A percentile compares a stretch with the other conserved stretches of the same genome.
phyloP scores from a whole-genome alignment of 2,329 filamentous ascomycete genomes.

The Pyricularia sp. region DNA sequence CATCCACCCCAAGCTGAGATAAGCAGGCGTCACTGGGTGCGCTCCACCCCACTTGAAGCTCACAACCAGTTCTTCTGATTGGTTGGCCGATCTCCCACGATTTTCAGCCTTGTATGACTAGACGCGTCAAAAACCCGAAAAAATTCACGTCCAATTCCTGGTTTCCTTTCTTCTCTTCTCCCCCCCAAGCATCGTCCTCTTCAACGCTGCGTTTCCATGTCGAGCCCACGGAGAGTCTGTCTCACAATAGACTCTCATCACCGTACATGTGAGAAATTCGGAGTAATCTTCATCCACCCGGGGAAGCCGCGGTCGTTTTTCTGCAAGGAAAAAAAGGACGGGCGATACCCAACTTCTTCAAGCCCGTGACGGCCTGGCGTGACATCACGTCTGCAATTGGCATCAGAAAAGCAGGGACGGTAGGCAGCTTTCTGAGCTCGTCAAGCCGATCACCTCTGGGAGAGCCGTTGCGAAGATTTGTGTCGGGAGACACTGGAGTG shows the following conservation, averaged over 20 bases:
- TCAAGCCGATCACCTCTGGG: slow-evolving; percentile 12
- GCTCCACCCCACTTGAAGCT: neutral
- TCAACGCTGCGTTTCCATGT: slow-evolving; percentile 88
- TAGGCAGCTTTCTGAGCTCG: neutral
- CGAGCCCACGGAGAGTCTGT: slow-evolving; percentile 50
- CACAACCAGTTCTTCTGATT: neutral
- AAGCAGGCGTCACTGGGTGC: neutral
- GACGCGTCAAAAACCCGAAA: neutral
- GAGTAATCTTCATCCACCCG: slow-evolving; percentile 11
- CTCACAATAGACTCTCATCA: slow-evolving; percentile 16
- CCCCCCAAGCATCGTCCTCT: slow-evolving; percentile 53
- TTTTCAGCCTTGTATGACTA: neutral
- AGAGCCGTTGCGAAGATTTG: slow-evolving; percentile 16
- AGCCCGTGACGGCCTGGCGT: slow-evolving; percentile 15
- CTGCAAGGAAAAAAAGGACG: slow-evolving; percentile 1
- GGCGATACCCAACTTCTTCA: slow-evolving; percentile 5
- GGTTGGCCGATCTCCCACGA: neutral
- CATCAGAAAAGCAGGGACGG: slow-evolving; percentile 16
- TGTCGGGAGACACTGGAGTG: slow-evolving; percentile 13
- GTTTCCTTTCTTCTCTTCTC: slow-evolving; percentile 4
- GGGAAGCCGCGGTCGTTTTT: slow-evolving; percentile 6
- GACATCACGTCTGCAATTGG: slow-evolving; percentile 15
- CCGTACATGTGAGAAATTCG: slow-evolving; percentile 65
- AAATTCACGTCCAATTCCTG: neutral
- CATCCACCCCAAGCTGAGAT: neutral